These are phyloP conservation scores for Penicillium bovifimosum DNA, from an alignment of 495 filamentous ascomycete species.

Conservation along the genomic window DNA sequence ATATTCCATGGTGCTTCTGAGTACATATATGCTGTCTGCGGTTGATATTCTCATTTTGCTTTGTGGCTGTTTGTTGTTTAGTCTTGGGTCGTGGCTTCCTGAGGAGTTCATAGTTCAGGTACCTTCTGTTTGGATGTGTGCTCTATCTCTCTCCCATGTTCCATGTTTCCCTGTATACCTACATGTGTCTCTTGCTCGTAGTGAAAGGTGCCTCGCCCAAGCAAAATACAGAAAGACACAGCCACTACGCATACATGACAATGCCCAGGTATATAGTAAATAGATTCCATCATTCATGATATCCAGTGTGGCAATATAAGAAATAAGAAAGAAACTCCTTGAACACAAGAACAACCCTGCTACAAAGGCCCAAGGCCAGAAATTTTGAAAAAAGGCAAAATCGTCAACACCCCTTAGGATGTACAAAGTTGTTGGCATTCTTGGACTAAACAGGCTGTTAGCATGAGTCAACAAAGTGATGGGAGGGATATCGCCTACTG, in stretches of 20 bases:
- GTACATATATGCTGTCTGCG: not conserved
- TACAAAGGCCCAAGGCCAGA: constrained; percentile 5
- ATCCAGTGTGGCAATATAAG: constrained; percentile 13
- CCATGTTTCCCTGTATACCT: not conserved
- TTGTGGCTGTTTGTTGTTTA: not conserved
- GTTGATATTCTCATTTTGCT: not conserved
- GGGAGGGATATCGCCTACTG: constrained; percentile 13
- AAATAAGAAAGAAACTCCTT: constrained; percentile 3
- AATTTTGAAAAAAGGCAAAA: constrained; percentile 11
- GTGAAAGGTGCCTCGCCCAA: too few relatives aligned
- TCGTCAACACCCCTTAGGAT: constrained; percentile 7
- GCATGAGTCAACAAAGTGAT: not conserved
- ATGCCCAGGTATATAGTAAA: not conserved
- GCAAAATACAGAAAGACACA: not conserved
- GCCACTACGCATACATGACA: not conserved
- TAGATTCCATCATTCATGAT: constrained; percentile 23
- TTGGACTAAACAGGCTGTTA: constrained; percentile 5
- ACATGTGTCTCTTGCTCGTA: not conserved
- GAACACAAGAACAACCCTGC: constrained; percentile 6
- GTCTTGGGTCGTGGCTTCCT: not conserved
- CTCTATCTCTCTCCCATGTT: too few relatives aligned
- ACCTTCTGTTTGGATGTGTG: too few relatives aligned
- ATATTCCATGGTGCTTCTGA: not conserved
- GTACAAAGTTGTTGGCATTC: constrained; percentile 13
- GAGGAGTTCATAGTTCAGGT: not conserved